These are phyloP conservation scores for Pythium phragmiticola DNA, from an alignment of 352 stramenopile species.

Conservation along the genomic window DNA sequence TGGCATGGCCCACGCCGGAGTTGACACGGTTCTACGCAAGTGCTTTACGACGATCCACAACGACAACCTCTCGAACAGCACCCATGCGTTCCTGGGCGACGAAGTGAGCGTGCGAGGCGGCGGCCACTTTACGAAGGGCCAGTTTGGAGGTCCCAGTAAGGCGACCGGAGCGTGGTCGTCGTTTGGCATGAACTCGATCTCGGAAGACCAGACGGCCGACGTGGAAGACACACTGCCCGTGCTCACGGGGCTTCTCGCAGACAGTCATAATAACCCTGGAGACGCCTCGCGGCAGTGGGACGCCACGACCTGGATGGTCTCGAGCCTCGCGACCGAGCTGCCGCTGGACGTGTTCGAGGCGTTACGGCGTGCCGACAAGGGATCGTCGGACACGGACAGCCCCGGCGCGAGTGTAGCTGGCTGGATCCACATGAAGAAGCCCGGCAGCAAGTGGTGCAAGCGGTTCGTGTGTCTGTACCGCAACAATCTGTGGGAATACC, in stretches of 20 bases:
- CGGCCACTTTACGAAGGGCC: constrained; percentile 44
- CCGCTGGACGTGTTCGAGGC: constrained; percentile 59
- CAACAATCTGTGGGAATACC: constrained; percentile 77
- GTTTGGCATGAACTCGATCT: constrained; percentile 75
- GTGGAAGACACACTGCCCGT: constrained; percentile 52
- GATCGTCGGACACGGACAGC: constrained; percentile 25
- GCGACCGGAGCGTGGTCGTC: constrained; percentile 30
- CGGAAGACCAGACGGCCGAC: constrained; percentile 38
- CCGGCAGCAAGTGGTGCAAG: constrained; percentile 62
- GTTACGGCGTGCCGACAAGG: constrained; percentile 37
- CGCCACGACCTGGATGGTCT: constrained; percentile 59
- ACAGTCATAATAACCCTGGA: background rate
- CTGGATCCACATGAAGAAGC: constrained; percentile 65
- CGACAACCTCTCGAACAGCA: constrained; percentile 82
- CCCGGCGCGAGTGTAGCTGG: constrained; percentile 34
- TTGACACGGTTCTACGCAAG: constrained; percentile 82
- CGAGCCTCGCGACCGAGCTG: constrained; percentile 61
- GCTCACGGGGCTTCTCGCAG: constrained; percentile 33
- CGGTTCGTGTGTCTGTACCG: constrained; percentile 67
- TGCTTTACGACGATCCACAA: constrained; percentile 88
- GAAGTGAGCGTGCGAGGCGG: constrained; percentile 82
- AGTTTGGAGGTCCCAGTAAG: constrained; percentile 27
- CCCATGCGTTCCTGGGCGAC: constrained; percentile 79
- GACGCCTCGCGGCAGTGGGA: constrained; percentile 44
- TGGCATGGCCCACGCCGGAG: constrained; percentile 9